Percentiles rank a stretch among this genome's conserved stretches.
Conservation (phyloP, 805 yeast genomes). For the Lachancea sp. region DNA sequence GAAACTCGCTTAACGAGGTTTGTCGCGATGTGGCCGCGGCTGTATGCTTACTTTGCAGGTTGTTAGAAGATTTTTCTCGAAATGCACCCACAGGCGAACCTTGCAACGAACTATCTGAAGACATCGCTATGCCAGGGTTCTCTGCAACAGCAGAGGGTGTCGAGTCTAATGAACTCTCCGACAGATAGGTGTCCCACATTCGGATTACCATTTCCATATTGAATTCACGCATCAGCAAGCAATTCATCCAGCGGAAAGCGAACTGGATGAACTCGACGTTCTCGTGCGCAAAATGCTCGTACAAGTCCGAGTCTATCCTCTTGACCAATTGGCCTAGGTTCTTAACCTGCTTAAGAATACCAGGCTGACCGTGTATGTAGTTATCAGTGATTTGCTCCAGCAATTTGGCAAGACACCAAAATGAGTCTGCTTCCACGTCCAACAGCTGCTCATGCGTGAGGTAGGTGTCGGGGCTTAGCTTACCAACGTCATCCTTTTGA, state of each 20-base stretch:
- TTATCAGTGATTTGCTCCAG: constrained; percentile 94
- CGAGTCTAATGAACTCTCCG: constrained; percentile 49
- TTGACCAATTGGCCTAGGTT: constrained; percentile 71
- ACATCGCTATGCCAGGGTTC: background rate
- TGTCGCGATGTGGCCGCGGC: constrained; percentile 14
- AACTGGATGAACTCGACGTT: constrained; percentile 93
- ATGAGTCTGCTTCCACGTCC: constrained; percentile 88
- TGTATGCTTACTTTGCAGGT: constrained; percentile 1
- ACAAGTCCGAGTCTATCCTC: constrained; percentile 70
- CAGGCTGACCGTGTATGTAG: constrained; percentile 97
- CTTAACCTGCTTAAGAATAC: constrained; percentile 83
- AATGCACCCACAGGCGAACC: constrained; percentile 4
- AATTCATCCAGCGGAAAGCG: constrained; percentile 98
- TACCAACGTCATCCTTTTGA: constrained; percentile 43
- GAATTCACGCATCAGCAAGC: constrained; percentile 90
- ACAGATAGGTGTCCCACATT: constrained; percentile 95
- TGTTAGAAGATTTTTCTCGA: constrained; percentile 2
- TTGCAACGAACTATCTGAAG: constrained; percentile 5
- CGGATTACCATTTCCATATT: constrained; percentile 71
- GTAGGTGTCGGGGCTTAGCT: constrained; percentile 51
- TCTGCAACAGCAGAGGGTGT: constrained; percentile 15
- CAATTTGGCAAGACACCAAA: constrained; percentile 90
- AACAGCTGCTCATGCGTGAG: constrained; percentile 55
- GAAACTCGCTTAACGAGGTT: constrained; percentile 65
- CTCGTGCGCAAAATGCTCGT: constrained; percentile 68